phyloP scores from a whole-genome alignment of 148 eudicot genomes.

The Rhododendron molle region DNA sequence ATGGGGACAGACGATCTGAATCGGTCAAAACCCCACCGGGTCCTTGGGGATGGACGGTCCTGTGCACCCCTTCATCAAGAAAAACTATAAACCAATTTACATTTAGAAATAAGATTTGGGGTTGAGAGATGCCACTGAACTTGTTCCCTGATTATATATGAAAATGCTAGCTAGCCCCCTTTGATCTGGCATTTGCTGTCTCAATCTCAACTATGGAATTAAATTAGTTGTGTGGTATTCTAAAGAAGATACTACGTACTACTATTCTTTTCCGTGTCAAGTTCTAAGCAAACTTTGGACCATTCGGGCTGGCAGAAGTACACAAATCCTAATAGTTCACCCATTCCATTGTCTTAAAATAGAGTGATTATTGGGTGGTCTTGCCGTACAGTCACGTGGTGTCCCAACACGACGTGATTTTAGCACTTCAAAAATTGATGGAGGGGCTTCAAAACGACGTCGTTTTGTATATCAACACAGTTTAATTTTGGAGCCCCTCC shows the following conservation, averaged over 20 bases:
- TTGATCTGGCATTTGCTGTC: background rate
- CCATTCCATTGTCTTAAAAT: background rate
- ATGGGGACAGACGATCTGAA: no score
- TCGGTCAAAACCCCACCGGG: background rate
- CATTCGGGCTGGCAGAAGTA: background rate
- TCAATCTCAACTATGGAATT: background rate
- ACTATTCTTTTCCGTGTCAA: background rate
- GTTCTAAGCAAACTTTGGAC: background rate
- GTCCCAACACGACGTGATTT: background rate
- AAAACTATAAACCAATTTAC: no score
- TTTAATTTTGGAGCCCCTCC: no score
- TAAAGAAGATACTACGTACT: no score
- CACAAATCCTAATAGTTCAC: background rate
- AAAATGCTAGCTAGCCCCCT: background rate
- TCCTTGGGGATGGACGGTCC: background rate
- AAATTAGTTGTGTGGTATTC: background rate
- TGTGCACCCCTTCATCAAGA: background rate
- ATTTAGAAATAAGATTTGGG: background rate
- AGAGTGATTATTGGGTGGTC: background rate
- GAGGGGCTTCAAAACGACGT: no score
- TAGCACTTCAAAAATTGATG: no score
- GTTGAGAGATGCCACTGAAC: background rate
- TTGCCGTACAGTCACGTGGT: background rate
- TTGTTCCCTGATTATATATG: background rate
- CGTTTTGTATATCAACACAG: no score